Conservation (phyloP, 495 filamentous ascomycete genomes). For the Neurospora sp. region DNA sequence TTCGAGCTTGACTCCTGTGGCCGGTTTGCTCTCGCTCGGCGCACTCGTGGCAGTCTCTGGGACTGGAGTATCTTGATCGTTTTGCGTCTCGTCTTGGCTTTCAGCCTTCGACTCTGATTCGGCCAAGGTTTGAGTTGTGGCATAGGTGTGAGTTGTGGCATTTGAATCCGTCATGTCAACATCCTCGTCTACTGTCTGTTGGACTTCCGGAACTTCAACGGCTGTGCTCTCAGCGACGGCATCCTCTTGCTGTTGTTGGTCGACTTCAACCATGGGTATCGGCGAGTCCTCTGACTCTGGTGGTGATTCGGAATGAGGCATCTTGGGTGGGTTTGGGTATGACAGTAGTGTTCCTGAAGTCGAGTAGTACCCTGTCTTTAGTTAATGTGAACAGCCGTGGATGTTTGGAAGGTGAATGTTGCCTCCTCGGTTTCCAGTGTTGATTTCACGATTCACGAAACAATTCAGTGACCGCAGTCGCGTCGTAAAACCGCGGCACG, state of each 20-base stretch:
- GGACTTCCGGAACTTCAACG: not conserved
- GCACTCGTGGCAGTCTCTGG: not conserved
- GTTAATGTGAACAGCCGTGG: not conserved
- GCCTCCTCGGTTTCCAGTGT: not conserved
- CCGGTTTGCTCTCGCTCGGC: constrained; percentile 16
- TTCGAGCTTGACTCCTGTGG: constrained; percentile 57
- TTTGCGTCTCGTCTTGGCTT: not conserved
- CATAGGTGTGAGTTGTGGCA: not conserved
- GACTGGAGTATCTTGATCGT: not conserved
- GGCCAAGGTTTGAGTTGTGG: not conserved
- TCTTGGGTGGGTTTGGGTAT: not conserved
- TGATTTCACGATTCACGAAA: not conserved
- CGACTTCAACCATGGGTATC: constrained; percentile 6
- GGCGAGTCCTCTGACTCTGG: not conserved
- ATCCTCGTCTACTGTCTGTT: constrained; percentile 6
- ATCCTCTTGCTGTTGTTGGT: not conserved
- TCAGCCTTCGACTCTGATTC: not conserved
- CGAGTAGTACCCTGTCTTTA: not conserved
- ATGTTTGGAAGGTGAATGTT: not conserved
- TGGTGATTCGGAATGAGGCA: constrained; percentile 12
- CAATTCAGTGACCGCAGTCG: not conserved
- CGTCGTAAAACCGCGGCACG: constrained; percentile 2
- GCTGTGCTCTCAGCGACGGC: not conserved
- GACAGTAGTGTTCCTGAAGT: not conserved
- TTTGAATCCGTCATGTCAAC: constrained; percentile 9